Conservation (phyloP, 2,329 filamentous ascomycete species). For the Pyricularia pennisetigena region DNA sequence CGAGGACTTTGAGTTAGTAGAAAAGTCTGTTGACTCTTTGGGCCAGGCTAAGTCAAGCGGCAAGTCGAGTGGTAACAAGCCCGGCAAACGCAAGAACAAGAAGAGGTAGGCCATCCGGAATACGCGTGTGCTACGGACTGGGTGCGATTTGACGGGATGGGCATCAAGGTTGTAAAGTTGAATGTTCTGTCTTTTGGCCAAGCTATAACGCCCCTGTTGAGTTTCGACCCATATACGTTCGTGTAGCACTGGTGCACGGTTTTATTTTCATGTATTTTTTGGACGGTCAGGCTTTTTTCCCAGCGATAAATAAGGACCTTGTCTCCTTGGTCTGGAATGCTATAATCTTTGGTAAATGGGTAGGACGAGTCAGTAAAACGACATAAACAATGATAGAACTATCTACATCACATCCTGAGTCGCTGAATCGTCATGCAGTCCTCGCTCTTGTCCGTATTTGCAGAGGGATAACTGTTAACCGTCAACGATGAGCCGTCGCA, state of each 20-base stretch:
- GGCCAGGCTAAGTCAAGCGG: conserved; percentile 37
- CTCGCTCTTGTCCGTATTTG: neutral
- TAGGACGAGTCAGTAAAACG: neutral
- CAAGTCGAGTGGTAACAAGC: conserved; percentile 26
- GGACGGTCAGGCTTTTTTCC: neutral
- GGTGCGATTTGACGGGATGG: neutral
- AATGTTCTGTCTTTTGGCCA: neutral
- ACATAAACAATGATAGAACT: neutral
- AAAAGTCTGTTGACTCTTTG: conserved; percentile 49
- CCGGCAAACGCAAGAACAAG: conserved; percentile 44
- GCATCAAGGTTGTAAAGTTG: neutral
- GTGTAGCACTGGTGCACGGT: neutral
- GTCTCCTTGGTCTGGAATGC: neutral
- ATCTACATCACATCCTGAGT: neutral
- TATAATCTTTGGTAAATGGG: neutral
- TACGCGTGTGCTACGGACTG: neutral
- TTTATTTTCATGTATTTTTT: neutral
- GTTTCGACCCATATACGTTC: neutral
- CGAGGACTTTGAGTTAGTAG: conserved; percentile 52
- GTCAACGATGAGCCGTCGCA: too few relatives aligned
- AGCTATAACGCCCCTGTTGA: neutral
- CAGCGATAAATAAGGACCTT: neutral
- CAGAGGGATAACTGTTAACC: too few relatives aligned
- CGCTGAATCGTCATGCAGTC: neutral
- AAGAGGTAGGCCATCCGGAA: conserved; percentile 31